Base-by-base conservation (phyloP, 2,329 filamentous ascomycete genomes). In the Aspergillus vadensis region DNA sequence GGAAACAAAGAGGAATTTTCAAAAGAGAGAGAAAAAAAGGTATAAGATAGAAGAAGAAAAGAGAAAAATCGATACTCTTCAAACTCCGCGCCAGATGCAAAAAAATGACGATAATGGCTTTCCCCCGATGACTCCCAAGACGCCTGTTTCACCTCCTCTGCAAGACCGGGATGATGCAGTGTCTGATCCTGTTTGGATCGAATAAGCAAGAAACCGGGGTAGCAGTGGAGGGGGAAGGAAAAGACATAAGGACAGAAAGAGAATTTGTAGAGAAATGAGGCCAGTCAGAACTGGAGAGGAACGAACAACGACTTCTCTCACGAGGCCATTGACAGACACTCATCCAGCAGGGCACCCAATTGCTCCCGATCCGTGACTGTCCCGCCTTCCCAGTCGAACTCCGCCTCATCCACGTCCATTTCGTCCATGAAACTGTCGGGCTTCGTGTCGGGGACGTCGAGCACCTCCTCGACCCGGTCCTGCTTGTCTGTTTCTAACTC, bases 401-500 rank as follows among this genome's bases (percentile, higher is more conserved):
- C 71, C 14, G 61, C 63, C 54, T 78, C 77, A 25, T 79, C 77
- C 51, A 78, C 55, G 25, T 79, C 76, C 77, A 79, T 78, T 57
- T 74, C 74, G 23, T 78, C 76, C 23, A 61, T 21, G 25, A 63
- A 65, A 36, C 68, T 65, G 39, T 55, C 62, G 21, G 62, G 59
- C 41, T 68, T 66, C 43, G 67, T 59, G 56, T 62, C 48, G 3
- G 47, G 41, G n/a, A 67, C 63, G 21, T 59, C 58, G 39, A 63
- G 59, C 3, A 64, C 63, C 14, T 71, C 70, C 30, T 73, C 72
- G 2, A 68, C 32, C 7, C 72, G 72, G 58, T 73, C 74, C 60
- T 75, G 72, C 17, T 71, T 74, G 61, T 78, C 75, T 5, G 71
- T 73, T 61, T 92, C 90, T 14, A 92, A 80, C 72, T 92, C 90